Percentiles rank a stretch among this genome's conserved stretches.
These are phyloP conservation scores for Pyricularia pennisetigena DNA, from an alignment of 2,329 filamentous ascomycete genomes.

Conservation along the genomic window DNA sequence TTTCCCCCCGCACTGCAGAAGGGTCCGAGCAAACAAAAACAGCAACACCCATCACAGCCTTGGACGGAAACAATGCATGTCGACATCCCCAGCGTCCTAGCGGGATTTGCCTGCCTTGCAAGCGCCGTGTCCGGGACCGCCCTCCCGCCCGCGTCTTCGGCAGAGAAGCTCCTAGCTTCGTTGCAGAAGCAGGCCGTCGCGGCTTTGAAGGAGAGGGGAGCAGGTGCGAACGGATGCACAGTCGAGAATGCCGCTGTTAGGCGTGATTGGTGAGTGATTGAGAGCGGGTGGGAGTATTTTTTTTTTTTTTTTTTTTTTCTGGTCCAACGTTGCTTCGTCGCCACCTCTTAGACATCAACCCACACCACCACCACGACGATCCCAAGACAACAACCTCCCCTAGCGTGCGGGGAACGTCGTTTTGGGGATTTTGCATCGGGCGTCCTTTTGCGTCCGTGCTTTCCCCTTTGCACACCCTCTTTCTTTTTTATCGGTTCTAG, in stretches of 20 bases:
- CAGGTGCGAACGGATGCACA: slow-evolving; percentile 14
- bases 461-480: neutral
- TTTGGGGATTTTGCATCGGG: neutral
- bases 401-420: neutral
- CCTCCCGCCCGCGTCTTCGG: neutral
- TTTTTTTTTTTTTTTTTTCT: neutral
- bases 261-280: slow-evolving; percentile 17
- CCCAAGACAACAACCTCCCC: neutral
- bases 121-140: neutral
- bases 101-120: neutral
- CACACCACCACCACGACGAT: neutral
- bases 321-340: too few relatives aligned
- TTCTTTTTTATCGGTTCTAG: too few relatives aligned
- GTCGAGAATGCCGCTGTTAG: slow-evolving; percentile 17
- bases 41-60: too few relatives aligned
- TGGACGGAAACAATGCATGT: neutral
- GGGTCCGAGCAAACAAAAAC: neutral
- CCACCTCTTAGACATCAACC: neutral
- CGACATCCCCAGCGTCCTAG: neutral
- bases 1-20: neutral
- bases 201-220: neutral
- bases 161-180: neutral
- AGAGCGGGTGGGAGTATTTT: neutral
- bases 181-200: neutral
- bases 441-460: neutral